Conservation (phyloP, 1,284 basidiomycete genomes). For the Takashimella koratensis region DNA sequence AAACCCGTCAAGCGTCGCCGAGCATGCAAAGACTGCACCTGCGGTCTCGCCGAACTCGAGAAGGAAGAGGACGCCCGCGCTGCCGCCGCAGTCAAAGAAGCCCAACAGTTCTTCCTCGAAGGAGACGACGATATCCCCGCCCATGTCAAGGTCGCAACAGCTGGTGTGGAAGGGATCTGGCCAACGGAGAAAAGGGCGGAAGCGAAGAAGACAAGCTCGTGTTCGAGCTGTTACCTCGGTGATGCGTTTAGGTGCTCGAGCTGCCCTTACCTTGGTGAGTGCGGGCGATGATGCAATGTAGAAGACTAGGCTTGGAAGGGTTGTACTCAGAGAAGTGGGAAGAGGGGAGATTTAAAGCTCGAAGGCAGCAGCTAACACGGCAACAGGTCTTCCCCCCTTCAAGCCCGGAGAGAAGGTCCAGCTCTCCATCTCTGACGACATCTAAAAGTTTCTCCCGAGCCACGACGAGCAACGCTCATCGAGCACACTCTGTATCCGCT, state of each 20-base stretch:
- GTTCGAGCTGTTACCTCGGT: conserved; percentile 96
- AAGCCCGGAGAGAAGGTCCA: conserved; percentile 97
- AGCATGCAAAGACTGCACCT: conserved; percentile 92
- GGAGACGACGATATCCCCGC: conserved; percentile 49
- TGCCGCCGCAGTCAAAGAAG: conserved; percentile 38
- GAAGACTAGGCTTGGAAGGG: too few species aligned
- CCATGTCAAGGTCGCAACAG: conserved; percentile 34
- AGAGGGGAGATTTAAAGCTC: neutral
- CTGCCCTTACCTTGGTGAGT: conserved; percentile 91
- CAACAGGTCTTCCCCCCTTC: conserved; percentile 84
- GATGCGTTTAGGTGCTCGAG: conserved; percentile 95
- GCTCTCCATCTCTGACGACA: conserved; percentile 72
- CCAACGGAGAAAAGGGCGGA: conserved; percentile 60
- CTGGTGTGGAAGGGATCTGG: conserved; percentile 46
- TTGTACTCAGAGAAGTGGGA: too few species aligned
- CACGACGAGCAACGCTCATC: too few species aligned
- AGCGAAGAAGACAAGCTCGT: conserved; percentile 75
- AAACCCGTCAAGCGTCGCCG: conserved; percentile 51
- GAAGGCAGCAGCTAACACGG: too few species aligned
- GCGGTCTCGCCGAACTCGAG: conserved; percentile 88
- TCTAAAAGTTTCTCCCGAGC: too few species aligned
- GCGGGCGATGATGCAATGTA: neutral
- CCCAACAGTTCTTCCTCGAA: conserved; percentile 45
- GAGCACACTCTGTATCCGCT: too few species aligned
- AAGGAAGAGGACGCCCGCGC: conserved; percentile 62